These are phyloP conservation scores for Wickerhamiella australiensis DNA, from an alignment of 805 yeast genomes.

Conservation along the genomic window DNA sequence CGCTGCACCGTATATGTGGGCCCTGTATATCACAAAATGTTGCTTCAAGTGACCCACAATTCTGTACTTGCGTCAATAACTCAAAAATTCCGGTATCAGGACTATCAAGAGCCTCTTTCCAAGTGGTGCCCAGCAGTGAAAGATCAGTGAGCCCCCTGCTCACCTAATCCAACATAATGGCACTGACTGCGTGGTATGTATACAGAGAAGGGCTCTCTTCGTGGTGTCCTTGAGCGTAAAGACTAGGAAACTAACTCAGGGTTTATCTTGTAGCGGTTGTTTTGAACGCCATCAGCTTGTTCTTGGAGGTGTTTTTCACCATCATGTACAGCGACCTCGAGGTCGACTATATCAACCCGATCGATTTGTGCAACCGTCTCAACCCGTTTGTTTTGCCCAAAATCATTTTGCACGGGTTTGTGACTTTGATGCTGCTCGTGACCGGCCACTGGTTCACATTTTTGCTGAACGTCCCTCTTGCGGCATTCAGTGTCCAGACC, in stretches of 20 bases:
- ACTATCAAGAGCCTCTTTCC: neutral
- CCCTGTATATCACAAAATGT: too few species aligned
- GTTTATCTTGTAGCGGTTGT: slow-evolving; percentile 46
- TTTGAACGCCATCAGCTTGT: slow-evolving; percentile 75
- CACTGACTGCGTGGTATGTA: slow-evolving; percentile 11
- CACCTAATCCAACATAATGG: slow-evolving; percentile 3
- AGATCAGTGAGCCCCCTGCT: too few species aligned
- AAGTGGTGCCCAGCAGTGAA: too few species aligned
- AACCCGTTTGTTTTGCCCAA: slow-evolving; percentile 81
- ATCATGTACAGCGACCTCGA: slow-evolving; percentile 74
- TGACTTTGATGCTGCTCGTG: slow-evolving; percentile 57
- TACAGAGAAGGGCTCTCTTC: neutral
- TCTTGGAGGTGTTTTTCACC: slow-evolving; percentile 87
- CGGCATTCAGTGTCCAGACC: slow-evolving; percentile 72
- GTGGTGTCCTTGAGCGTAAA: neutral
- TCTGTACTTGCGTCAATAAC: too few species aligned
- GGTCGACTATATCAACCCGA: slow-evolving; percentile 84
- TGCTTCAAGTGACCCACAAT: neutral
- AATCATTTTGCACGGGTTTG: slow-evolving; percentile 58
- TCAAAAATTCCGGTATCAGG: too few species aligned
- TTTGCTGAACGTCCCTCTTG: slow-evolving; percentile 69
- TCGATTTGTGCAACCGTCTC: slow-evolving; percentile 85
- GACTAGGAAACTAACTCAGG: slow-evolving; percentile 20
- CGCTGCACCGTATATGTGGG: too few species aligned
- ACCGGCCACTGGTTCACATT: slow-evolving; percentile 91